Conservation (phyloP, 2,329 filamentous ascomycete species). For the Fonsecaea erecta region DNA sequence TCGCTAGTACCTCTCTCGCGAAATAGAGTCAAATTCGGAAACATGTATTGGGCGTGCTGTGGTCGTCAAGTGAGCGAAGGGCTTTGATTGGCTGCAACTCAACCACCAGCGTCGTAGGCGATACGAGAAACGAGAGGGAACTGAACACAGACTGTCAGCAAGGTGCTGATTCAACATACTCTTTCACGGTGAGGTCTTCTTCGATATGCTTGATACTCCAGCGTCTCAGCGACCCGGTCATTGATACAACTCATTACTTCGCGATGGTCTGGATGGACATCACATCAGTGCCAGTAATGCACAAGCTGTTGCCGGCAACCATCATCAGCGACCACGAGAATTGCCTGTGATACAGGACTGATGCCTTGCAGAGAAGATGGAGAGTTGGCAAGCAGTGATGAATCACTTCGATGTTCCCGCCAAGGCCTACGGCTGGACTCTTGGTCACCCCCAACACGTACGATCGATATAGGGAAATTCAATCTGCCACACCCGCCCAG, state of each 20-base stretch:
- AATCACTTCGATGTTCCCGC: not conserved
- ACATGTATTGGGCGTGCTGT: not conserved
- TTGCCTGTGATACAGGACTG: not conserved
- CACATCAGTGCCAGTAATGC: not conserved
- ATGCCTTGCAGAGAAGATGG: not conserved
- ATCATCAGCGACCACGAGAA: not conserved
- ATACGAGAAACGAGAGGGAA: not conserved
- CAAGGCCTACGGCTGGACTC: not conserved
- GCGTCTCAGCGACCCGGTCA: not conserved
- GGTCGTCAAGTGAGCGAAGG: not conserved
- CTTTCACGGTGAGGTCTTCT: not conserved
- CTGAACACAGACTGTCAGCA: not conserved
- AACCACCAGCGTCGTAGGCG: not conserved
- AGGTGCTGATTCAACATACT: not conserved
- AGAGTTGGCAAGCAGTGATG: not conserved
- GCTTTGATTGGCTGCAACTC: slow-evolving; percentile 1
- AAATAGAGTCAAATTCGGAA: not conserved
- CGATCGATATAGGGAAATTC: not conserved
- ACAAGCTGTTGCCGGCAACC: not conserved
- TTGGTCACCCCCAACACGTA: no score
- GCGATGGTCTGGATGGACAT: not conserved
- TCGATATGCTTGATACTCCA: not conserved
- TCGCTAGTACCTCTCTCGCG: not conserved
- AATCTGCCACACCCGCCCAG: not conserved
- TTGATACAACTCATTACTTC: not conserved